A percentile compares a stretch with the other conserved stretches of the same genome.
Evolutionary conservation across 306 rosid genomes (phyloP).

Genomic region (Fragaria iinumae): DNA sequence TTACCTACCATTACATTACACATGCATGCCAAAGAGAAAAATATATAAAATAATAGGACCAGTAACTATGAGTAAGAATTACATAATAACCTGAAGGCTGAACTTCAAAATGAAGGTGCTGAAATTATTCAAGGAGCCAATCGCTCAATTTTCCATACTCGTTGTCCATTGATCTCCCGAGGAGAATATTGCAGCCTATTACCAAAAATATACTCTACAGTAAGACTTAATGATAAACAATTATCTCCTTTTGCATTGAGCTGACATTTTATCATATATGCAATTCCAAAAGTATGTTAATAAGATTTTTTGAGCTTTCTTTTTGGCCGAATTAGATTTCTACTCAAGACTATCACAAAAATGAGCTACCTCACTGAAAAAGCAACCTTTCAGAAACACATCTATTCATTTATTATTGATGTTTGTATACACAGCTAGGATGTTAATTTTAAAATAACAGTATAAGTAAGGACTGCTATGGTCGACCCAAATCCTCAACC

Average conservation of each 20-base stretch:
- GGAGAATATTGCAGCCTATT: slow-evolving; percentile 83
- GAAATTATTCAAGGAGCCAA: slow-evolving; percentile 66
- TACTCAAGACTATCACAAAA: not conserved
- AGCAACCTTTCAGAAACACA: not conserved
- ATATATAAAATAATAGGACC: not conserved
- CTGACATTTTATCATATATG: not conserved
- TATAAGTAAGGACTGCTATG: not conserved
- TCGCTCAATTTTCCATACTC: slow-evolving; percentile 75
- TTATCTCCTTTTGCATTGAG: not conserved
- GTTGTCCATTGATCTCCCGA: slow-evolving; percentile 58
- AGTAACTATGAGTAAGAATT: slow-evolving; percentile 2
- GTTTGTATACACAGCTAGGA: not conserved
- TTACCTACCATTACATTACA: not conserved
- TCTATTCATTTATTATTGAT: not conserved
- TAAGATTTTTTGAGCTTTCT: not conserved
- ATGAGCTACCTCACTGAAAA: not conserved
- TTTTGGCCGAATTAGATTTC: not conserved
- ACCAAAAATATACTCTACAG: slow-evolving; percentile 15
- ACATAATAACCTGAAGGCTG: slow-evolving; percentile 16
- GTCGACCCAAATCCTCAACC: not conserved
- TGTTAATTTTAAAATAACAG: not conserved
- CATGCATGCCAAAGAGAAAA: slow-evolving; percentile 4
- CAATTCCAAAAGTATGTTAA: not conserved
- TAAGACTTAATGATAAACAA: not conserved
- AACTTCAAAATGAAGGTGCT: slow-evolving; percentile 31